Base-by-base conservation (phyloP, 2,329 filamentous ascomycete species). In the Calonectria henricotiae region DNA sequence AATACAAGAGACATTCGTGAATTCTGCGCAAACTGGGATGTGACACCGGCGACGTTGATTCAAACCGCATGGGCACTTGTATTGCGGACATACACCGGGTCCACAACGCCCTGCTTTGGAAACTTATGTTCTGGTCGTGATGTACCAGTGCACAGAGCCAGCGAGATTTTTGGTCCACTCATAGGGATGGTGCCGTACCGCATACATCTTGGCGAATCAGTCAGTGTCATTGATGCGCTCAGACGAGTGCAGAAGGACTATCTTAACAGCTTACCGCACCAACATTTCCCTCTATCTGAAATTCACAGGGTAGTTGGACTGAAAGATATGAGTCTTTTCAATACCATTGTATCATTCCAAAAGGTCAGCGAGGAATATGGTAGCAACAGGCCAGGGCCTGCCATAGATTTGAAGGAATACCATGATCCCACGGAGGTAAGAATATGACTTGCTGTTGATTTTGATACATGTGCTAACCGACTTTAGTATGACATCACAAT, bases 11-110 rank as follows among this genome's bases (percentile, higher is more conserved):
- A n/a, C 4, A 13, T 62, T 12, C 37, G 58, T 5, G 23, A 8
- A n/a, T 62, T 62, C 58, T 62, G 58, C 25, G 25, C 58, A 20
- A 44, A 7, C n/a, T 60, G 54, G 54, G 54, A 60, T 13, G 54
- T 41, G 6, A 60, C 54, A 12, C 54, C 54, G 1, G 54, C 54
- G 20, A 23, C 54, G 2, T 27, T 60, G 11, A 23, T 60, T 11
- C 54, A 60, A 12, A 60, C 54, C 5, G 54, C 54, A 27, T 60
- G 54, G 54, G 54, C 35, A 25, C 11, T 60, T 15, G 54, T 60
- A 5, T 17, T 60, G 20, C 41, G 35, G 23, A 20, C 12, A 39
- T 43, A 37, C 39, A 60, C 54, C 27, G 54, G 54, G 4, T 27
- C 54, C 20, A 20, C 54, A 60, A n/a, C 15, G 11, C 54, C 54